Conservation (phyloP, 345 rosid genomes). For the Jatropha curcas region DNA sequence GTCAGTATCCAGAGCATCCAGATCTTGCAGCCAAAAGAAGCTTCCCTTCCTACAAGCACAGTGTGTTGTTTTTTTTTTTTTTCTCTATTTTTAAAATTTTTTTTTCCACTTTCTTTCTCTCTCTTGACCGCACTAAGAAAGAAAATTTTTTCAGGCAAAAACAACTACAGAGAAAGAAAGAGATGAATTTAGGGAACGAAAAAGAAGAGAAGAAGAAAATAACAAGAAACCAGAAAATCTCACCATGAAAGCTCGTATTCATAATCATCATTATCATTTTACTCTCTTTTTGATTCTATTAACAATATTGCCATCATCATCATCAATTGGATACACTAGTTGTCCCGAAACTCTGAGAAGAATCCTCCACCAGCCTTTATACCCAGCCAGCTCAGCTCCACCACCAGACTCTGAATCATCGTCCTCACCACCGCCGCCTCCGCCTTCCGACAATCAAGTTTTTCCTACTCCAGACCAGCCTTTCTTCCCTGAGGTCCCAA, state of each 20-base stretch:
- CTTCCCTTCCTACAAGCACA: conserved; percentile 34
- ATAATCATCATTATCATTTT: conserved; percentile 19
- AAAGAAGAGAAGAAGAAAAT: conserved; percentile 24
- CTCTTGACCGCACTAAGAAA: background rate
- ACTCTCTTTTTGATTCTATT: conserved; percentile 25
- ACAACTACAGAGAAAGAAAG: conserved; percentile 15
- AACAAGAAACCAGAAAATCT: conserved; percentile 38
- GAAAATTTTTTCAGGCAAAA: background rate
- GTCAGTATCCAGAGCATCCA: conserved; percentile 54
- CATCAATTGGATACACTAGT: background rate
- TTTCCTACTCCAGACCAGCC: conserved; percentile 72
- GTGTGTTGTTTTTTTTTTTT: background rate
- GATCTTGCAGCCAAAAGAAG: conserved; percentile 71
- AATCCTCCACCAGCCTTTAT: conserved; percentile 87
- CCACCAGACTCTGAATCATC: conserved; percentile 36
- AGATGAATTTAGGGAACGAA: conserved; percentile 49
- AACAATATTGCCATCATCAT: conserved; percentile 14
- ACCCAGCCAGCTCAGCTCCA: conserved; percentile 57
- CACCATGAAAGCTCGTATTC: conserved; percentile 52
- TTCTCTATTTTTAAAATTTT: background rate
- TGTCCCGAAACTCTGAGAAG: conserved; percentile 42
- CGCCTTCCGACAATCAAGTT: conserved; percentile 44
- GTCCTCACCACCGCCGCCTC: conserved; percentile 42
- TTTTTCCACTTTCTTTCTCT: conserved; percentile 15
- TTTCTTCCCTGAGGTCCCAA: conserved; percentile 82